phyloP scores from a whole-genome alignment of 192 early-diverging fungal species.

The Globomyces pollinis-pini region DNA sequence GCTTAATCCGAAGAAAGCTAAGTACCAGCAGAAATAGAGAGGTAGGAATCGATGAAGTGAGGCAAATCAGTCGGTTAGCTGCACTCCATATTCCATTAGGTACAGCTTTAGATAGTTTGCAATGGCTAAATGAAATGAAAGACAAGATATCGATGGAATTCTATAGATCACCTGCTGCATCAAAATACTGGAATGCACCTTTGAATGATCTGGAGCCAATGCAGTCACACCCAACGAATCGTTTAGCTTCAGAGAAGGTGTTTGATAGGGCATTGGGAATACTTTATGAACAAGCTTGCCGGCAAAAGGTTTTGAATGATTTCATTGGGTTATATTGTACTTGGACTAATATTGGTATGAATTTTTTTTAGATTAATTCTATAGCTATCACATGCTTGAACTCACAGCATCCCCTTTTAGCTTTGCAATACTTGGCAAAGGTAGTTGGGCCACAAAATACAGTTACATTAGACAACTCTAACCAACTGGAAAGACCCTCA shows the following conservation, averaged over 20 bases:
- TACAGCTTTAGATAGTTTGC: conserved; percentile 18
- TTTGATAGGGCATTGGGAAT: conserved; percentile 24
- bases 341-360: conserved; percentile 26
- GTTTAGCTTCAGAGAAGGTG: conserved; percentile 18
- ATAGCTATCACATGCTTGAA: conserved; percentile 32
- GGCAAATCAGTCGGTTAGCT: conserved; percentile 15
- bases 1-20: conserved; percentile 8
- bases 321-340: conserved; percentile 18
- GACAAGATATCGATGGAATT: background rate
- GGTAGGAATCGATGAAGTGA: conserved; percentile 4
- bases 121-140: conserved; percentile 37
- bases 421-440: conserved; percentile 21
- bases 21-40: background rate
- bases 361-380: conserved; percentile 7
- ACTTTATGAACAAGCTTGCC: conserved; percentile 17
- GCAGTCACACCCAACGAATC: background rate
- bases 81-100: conserved; percentile 27
- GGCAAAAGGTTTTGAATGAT: conserved; percentile 15
- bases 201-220: conserved; percentile 27
- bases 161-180: background rate
- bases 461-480: too few relatives aligned
- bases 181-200: conserved; percentile 2
- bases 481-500: too few relatives aligned
- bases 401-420: conserved; percentile 25
- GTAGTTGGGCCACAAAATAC: conserved; percentile 9